Evolutionary conservation across 768 basidiomycete species (phyloP).

Genomic region (Dioszegia hungarica): DNA sequence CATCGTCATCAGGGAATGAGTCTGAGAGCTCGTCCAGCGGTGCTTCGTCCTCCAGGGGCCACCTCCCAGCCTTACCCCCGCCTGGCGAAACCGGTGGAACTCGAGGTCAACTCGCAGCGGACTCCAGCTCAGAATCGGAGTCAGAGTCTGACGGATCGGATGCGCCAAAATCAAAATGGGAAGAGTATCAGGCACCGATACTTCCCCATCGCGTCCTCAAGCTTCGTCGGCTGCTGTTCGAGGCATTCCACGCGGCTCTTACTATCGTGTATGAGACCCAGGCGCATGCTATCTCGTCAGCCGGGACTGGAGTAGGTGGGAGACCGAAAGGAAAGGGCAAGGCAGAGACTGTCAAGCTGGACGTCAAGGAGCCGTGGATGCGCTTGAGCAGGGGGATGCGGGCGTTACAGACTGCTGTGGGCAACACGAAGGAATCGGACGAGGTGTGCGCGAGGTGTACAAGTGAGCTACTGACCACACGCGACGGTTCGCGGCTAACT

Average conservation of each 20-base stretch:
- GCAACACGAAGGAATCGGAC: background rate
- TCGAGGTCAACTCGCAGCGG: too few relatives aligned
- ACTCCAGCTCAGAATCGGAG: too few relatives aligned
- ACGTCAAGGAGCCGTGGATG: constrained; percentile 7
- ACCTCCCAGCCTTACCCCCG: too few relatives aligned
- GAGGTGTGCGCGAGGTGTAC: background rate
- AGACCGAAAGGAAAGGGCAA: background rate
- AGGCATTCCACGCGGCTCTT: constrained; percentile 1
- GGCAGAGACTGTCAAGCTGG: background rate
- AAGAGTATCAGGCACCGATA: background rate
- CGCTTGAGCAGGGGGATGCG: background rate
- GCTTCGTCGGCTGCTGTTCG: background rate
- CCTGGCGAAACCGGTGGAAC: too few relatives aligned
- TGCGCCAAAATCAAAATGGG: background rate
- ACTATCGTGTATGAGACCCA: background rate
- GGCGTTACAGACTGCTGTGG: background rate
- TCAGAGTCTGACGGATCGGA: background rate
- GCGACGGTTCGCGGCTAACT: background rate
- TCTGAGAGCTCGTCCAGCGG: background rate
- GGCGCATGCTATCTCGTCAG: background rate
- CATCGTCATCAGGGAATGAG: constrained; percentile 4
- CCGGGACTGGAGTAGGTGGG: background rate
- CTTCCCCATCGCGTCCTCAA: background rate
- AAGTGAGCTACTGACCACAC: background rate
- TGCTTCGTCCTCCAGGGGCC: background rate